Conservation (phyloP, 208 protist genomes). For the Leishmania martiniquensis region DNA sequence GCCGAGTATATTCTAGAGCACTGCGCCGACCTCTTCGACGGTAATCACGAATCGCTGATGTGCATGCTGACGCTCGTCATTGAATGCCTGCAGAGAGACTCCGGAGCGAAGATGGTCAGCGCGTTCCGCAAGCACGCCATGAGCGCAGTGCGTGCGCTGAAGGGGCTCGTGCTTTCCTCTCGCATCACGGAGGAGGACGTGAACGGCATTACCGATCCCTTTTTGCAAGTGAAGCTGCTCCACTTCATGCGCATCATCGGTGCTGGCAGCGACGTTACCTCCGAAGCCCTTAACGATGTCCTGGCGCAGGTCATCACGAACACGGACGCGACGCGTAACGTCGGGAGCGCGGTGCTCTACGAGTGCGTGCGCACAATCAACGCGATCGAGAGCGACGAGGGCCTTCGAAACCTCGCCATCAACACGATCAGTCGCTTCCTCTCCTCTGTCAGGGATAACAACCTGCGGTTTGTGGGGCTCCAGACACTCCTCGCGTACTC, state of each 20-base stretch:
- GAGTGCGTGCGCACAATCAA: conserved; percentile 98
- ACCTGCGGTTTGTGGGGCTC: conserved; percentile 98
- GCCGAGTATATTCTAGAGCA: conserved; percentile 96
- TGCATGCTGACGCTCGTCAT: conserved; percentile 94
- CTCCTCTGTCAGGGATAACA: conserved; percentile 96
- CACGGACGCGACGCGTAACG: conserved; percentile 95
- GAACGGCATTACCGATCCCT: conserved; percentile 97
- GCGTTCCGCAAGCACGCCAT: conserved; percentile 90
- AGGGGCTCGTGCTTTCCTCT: conserved; percentile 94
- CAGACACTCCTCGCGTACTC: conserved; percentile 94
- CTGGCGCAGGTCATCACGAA: conserved; percentile 98
- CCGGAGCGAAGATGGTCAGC: conserved; percentile 52
- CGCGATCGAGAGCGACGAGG: conserved; percentile 94
- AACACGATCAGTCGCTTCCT: conserved; percentile 99
- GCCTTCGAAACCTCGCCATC: conserved; percentile 93
- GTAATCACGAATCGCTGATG: conserved; percentile 82
- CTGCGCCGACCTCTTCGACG: conserved; percentile 68
- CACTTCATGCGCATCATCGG: conserved; percentile 97
- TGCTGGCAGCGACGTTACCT: conserved; percentile 87
- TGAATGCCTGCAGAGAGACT: conserved; percentile 75
- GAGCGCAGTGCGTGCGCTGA: conserved; percentile 94
- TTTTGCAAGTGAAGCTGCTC: conserved; percentile 97
- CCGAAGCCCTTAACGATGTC: conserved; percentile 97
- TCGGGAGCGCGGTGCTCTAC: conserved; percentile 98
- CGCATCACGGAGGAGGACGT: conserved; percentile 96